phyloP scores from a whole-genome alignment of 176 grass and related monocot species.

The Carex cristatella region DNA sequence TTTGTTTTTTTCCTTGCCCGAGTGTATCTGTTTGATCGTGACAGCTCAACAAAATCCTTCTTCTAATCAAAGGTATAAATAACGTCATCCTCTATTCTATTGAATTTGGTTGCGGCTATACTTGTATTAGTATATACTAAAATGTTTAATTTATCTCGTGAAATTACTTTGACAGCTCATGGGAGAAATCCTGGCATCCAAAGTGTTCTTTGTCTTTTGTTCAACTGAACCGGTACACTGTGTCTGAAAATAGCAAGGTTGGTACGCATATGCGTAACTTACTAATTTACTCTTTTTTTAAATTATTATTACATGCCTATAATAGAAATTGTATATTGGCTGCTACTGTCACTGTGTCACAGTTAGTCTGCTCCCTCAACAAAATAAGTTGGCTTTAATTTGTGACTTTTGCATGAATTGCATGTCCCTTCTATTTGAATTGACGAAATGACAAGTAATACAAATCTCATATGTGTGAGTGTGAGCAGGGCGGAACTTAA shows the following conservation, averaged over 20 bases:
- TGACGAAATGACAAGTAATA: too few species aligned
- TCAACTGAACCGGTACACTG: neutral
- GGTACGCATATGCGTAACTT: neutral
- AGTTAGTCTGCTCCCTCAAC: too few species aligned
- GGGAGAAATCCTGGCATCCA: neutral
- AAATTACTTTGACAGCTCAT: neutral
- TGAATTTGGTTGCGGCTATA: neutral
- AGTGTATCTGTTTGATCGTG: conserved; percentile 1
- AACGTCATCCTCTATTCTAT: neutral
- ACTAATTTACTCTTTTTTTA: neutral
- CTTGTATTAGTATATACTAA: neutral
- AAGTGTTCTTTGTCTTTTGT: neutral
- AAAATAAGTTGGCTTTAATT: too few species aligned
- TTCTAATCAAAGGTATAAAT: neutral
- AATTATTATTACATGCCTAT: too few species aligned
- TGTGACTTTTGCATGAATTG: too few species aligned
- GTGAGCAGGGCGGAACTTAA: too few species aligned
- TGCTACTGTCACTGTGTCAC: too few species aligned
- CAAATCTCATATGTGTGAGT: too few species aligned
- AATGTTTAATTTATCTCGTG: neutral
- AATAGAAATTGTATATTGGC: too few species aligned
- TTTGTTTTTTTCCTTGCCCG: neutral
- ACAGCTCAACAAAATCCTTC: neutral
- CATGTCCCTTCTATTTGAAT: too few species aligned
- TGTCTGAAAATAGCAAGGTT: neutral